These are phyloP conservation scores for Tulasnella sp. DNA, from an alignment of 768 basidiomycete genomes.

Conservation along the genomic window DNA sequence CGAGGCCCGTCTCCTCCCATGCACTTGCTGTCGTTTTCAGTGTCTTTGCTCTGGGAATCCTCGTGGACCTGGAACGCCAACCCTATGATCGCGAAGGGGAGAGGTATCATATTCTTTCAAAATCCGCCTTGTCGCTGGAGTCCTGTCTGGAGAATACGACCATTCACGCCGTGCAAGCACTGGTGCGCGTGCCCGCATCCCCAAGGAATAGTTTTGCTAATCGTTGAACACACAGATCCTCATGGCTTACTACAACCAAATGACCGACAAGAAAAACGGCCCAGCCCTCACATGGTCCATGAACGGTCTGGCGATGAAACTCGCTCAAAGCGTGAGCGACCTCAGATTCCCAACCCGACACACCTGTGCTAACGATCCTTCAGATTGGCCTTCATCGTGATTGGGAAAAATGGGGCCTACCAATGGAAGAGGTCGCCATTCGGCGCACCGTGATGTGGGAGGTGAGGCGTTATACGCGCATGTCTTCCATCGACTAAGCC, in stretches of 20 bases:
- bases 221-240: conserved; percentile 3
- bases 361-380: not conserved
- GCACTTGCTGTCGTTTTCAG: conserved; percentile 47
- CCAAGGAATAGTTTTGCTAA: not conserved
- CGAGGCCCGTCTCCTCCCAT: conserved; percentile 29
- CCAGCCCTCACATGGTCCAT: conserved; percentile 16
- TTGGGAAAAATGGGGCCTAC: conserved; percentile 17
- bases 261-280: conserved; percentile 16
- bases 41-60: conserved; percentile 50
- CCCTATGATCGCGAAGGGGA: conserved; percentile 28
- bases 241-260: conserved; percentile 18
- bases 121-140: conserved; percentile 14
- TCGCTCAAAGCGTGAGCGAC: conserved; percentile 14
- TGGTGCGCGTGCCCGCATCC: not conserved
- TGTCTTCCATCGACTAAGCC: not conserved
- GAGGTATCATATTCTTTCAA: conserved; percentile 15
- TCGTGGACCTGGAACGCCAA: conserved; percentile 46
- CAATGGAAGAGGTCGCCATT: conserved; percentile 11
- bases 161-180: conserved; percentile 15
- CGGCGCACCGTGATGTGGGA: conserved; percentile 19
- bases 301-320: conserved; percentile 16
- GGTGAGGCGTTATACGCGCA: conserved; percentile 4
- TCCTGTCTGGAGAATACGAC: conserved; percentile 16
- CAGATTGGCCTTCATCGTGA: conserved; percentile 19
- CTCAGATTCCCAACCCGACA: not conserved